These are phyloP conservation scores for Talaromyces sp. DNA, from an alignment of 2,329 filamentous ascomycete genomes.

Conservation along the genomic window DNA sequence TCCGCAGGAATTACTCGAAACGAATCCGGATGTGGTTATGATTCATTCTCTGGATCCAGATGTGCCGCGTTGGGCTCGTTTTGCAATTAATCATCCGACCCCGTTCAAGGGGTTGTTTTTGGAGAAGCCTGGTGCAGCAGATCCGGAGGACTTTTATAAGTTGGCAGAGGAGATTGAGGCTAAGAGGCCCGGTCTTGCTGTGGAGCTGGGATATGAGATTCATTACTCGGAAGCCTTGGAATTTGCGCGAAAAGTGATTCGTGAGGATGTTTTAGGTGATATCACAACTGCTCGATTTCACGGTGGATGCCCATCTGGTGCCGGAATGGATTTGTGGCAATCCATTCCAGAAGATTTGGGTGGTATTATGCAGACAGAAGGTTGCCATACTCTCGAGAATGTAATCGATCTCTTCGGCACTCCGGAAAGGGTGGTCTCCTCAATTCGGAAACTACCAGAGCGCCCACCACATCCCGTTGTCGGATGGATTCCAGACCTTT, in stretches of 20 bases:
- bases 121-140: conserved; percentile 22
- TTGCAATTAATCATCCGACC: conserved; percentile 20
- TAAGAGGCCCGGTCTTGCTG: conserved; percentile 15
- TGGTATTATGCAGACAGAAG: conserved; percentile 20
- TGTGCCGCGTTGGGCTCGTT: conserved; percentile 21
- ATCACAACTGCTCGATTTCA: conserved; percentile 23
- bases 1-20: conserved; percentile 19
- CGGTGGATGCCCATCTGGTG: conserved; percentile 22
- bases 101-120: conserved; percentile 21
- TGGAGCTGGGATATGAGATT: conserved; percentile 22
- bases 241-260: conserved; percentile 21
- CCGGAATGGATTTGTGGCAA: conserved; percentile 22
- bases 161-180: conserved; percentile 19
- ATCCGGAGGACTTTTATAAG: conserved; percentile 21
- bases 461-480: conserved; percentile 20
- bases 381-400: conserved; percentile 21
- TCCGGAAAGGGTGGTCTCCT: conserved; percentile 19
- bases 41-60: conserved; percentile 22
- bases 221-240: conserved; percentile 21
- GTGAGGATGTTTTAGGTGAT: conserved; percentile 20
- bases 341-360: conserved; percentile 18
- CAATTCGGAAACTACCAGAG: conserved; percentile 21
- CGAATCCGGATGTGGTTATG: conserved; percentile 23
- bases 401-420: conserved; percentile 21
- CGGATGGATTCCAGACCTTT: conserved; percentile 20